Conservation (phyloP, 2,329 filamentous ascomycete species). For the Calonectria leucothoes region DNA sequence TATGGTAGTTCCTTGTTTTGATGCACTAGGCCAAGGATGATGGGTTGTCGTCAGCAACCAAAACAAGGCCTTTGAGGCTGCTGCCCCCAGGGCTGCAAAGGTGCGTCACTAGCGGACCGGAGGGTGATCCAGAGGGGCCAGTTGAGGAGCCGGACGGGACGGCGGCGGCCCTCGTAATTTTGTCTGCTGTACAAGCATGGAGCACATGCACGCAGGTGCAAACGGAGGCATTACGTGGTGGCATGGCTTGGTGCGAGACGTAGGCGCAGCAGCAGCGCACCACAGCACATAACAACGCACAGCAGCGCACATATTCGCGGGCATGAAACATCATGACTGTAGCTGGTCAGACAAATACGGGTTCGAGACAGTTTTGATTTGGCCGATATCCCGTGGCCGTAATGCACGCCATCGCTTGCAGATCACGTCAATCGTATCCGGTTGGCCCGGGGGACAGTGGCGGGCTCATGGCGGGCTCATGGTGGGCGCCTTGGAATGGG, state of each 20-base stretch:
- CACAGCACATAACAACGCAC: slow-evolving; percentile 8
- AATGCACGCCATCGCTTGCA: slow-evolving; percentile 23
- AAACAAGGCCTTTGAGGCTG: slow-evolving; percentile 28
- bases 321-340: slow-evolving; percentile 5
- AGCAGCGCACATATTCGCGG: slow-evolving; percentile 10
- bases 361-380: neutral
- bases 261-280: neutral
- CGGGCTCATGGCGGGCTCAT: neutral
- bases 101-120: slow-evolving; percentile 10
- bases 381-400: slow-evolving; percentile 13
- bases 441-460: neutral
- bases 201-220: slow-evolving; percentile 4
- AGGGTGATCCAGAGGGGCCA: slow-evolving; percentile 5
- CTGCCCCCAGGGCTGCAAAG: neutral
- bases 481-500: neutral
- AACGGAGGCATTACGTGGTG: slow-evolving; percentile 19
- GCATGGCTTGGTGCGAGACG: slow-evolving; percentile 12
- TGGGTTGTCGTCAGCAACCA: slow-evolving; percentile 40
- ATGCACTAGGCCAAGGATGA: slow-evolving; percentile 14
- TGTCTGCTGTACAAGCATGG: neutral
- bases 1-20: slow-evolving; percentile 18
- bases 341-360: neutral
- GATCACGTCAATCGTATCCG: slow-evolving; percentile 20
- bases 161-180: neutral
- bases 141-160: neutral